Percentiles rank a stretch among this genome's conserved stretches.
phyloP scores from a whole-genome alignment of 306 rosid genomes.

The Comarum palustre region DNA sequence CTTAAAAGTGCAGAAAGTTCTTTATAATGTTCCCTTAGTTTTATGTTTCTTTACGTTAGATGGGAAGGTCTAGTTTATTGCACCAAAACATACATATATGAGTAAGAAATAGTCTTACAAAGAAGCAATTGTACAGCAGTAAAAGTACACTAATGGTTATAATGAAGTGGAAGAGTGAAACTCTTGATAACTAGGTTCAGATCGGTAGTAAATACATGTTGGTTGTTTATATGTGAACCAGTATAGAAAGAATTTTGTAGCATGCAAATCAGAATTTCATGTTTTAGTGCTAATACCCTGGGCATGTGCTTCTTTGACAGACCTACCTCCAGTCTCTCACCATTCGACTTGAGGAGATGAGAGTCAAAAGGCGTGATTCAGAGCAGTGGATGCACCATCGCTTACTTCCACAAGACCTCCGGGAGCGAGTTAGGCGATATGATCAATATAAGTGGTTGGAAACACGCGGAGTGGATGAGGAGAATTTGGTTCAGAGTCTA shows the following conservation, averaged over 20 bases:
- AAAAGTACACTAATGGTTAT: background rate
- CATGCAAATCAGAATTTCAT: constrained; percentile 14
- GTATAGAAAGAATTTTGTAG: background rate
- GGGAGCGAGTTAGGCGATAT: constrained; percentile 93
- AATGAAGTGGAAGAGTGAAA: background rate
- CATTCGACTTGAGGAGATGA: constrained; percentile 96
- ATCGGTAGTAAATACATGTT: background rate
- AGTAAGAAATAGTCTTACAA: too few relatives aligned
- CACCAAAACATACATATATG: background rate
- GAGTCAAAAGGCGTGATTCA: constrained; percentile 95
- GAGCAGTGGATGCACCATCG: constrained; percentile 99
- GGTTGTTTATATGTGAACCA: background rate
- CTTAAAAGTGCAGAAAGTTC: background rate
- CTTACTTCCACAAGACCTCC: constrained; percentile 78
- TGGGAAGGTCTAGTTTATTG: background rate
- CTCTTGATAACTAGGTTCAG: background rate
- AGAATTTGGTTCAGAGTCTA: constrained; percentile 76
- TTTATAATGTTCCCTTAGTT: background rate
- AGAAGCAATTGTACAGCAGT: background rate
- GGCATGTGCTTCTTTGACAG: constrained; percentile 46
- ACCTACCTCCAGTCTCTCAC: constrained; percentile 98
- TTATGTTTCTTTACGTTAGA: background rate
- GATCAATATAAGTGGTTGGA: constrained; percentile 99
- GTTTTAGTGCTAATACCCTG: constrained; percentile 21
- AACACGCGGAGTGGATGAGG: constrained; percentile 96